A percentile compares a stretch with the other conserved stretches of the same genome.
phyloP scores from a whole-genome alignment of 1,284 basidiomycete genomes.

The Volvariella surrecta region DNA sequence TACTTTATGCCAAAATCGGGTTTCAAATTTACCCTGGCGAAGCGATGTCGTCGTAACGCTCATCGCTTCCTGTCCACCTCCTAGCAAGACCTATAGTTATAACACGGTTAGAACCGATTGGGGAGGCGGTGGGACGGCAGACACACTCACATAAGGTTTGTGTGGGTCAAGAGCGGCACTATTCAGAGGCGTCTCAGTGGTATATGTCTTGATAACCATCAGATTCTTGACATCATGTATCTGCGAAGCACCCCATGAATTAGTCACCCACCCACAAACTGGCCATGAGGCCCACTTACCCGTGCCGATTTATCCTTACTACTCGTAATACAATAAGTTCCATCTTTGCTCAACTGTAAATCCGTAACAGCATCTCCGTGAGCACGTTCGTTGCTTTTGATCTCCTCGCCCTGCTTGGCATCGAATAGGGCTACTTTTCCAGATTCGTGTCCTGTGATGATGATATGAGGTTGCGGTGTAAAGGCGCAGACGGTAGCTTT shows the following conservation, averaged over 20 bases:
- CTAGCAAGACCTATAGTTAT: slow-evolving; percentile 64
- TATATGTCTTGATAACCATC: slow-evolving; percentile 87
- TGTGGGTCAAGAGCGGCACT: slow-evolving; percentile 83
- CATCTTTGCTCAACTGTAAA: slow-evolving; percentile 85
- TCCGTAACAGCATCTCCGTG: slow-evolving; percentile 87
- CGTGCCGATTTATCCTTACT: slow-evolving; percentile 96
- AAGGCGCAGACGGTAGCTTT: slow-evolving; percentile 96
- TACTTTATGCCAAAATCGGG: slow-evolving; percentile 97
- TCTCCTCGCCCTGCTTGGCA: slow-evolving; percentile 82
- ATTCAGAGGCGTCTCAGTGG: slow-evolving; percentile 94
- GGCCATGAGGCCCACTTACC: slow-evolving; percentile 35
- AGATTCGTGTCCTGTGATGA: slow-evolving; percentile 93
- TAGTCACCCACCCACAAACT: background rate
- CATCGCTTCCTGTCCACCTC: slow-evolving; percentile 98
- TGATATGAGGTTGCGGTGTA: slow-evolving; percentile 69
- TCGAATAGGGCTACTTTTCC: slow-evolving; percentile 92
- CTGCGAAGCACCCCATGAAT: slow-evolving; percentile 27
- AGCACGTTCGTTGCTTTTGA: slow-evolving; percentile 73
- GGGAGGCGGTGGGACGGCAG: background rate
- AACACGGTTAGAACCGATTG: slow-evolving; percentile 1
- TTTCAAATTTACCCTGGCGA: slow-evolving; percentile 97
- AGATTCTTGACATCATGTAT: slow-evolving; percentile 88
- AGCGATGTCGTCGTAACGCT: slow-evolving; percentile 91
- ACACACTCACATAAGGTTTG: slow-evolving; percentile 76
- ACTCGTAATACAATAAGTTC: slow-evolving; percentile 93